Evolutionary conservation across 805 yeast species (phyloP).

Genomic region (Candida anglica): DNA sequence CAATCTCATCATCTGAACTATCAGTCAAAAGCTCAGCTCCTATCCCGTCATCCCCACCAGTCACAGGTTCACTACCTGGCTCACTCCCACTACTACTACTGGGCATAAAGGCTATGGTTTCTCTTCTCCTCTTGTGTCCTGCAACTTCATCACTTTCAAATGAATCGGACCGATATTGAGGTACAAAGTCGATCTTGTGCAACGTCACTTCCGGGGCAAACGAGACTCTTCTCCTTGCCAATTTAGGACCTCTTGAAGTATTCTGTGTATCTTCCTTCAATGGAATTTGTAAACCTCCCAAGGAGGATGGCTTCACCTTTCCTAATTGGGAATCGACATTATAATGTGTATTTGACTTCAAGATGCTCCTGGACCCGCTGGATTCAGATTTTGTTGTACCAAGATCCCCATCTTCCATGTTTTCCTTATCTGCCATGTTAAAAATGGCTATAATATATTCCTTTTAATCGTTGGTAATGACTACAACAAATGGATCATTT

Average conservation of each 20-base stretch:
- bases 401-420: too few species aligned
- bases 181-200: constrained; percentile 47
- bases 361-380: neutral
- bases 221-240: constrained; percentile 53
- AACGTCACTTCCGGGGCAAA: constrained; percentile 75
- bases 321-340: too few species aligned
- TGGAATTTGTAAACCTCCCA: too few species aligned
- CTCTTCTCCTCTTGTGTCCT: constrained; percentile 15
- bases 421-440: constrained; percentile 1
- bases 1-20: constrained; percentile 24
- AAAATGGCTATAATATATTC: neutral
- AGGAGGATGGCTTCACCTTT: too few species aligned
- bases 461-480: too few species aligned
- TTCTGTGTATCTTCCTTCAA: constrained; percentile 18
- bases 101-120: constrained; percentile 23
- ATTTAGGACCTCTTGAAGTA: constrained; percentile 1
- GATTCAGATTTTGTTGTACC: too few species aligned
- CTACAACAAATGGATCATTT: too few species aligned
- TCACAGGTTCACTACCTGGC: constrained; percentile 16
- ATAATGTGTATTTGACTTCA: constrained; percentile 1
- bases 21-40: constrained; percentile 16
- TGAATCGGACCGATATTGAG: constrained; percentile 8
- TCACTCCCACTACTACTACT: constrained; percentile 14
- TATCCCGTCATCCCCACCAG: constrained; percentile 4
- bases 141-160: constrained; percentile 7